These are phyloP conservation scores for Cordyceps cateniannulata DNA, from an alignment of 2,329 filamentous ascomycete genomes.

Conservation along the genomic window DNA sequence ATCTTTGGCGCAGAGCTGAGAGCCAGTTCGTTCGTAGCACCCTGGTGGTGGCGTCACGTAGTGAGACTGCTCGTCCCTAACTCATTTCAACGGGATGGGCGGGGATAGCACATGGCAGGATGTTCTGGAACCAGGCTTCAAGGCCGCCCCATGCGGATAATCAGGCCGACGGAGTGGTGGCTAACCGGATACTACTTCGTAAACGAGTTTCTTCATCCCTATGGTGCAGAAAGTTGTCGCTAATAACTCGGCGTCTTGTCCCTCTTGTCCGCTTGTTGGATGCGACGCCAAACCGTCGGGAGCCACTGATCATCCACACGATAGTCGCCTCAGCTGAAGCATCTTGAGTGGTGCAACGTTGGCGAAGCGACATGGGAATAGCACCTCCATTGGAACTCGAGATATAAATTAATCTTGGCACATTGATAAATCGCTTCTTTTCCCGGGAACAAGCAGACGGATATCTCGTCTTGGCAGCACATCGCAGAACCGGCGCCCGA, in stretches of 20 bases:
- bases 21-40: neutral
- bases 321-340: neutral
- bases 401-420: neutral
- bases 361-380: neutral
- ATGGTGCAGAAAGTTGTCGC: neutral
- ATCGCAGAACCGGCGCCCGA: neutral
- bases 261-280: neutral
- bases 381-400: neutral
- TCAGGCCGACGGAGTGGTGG: neutral
- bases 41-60: neutral
- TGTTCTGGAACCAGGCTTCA: neutral
- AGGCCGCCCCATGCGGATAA: neutral
- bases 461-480: slow-evolving; percentile 7
- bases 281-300: neutral
- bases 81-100: neutral
- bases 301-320: neutral
- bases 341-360: neutral
- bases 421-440: neutral
- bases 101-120: neutral
- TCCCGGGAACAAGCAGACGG: slow-evolving; percentile 1
- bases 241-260: neutral
- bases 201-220: neutral
- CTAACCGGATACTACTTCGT: neutral
- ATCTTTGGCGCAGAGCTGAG: neutral
- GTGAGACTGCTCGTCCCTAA: neutral